Conservation (phyloP, 352 stramenopile genomes). For the Phytophthora multivora region DNA sequence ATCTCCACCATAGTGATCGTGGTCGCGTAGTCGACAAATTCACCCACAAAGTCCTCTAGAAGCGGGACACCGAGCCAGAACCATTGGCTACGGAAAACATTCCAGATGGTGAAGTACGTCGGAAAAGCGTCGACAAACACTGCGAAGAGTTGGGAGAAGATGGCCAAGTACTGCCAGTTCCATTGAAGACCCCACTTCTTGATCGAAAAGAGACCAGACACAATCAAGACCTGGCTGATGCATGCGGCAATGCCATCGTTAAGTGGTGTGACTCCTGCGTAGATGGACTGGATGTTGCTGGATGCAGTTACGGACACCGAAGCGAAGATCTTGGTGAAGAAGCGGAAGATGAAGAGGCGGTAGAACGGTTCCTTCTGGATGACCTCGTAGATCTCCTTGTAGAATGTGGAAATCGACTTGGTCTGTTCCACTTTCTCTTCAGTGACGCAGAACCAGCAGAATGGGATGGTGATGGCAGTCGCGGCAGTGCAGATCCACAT, state of each 20-base stretch:
- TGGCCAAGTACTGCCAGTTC: conserved; percentile 46
- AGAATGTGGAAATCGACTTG: conserved; percentile 25
- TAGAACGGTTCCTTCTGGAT: conserved; percentile 41
- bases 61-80: conserved; percentile 48
- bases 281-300: conserved; percentile 36
- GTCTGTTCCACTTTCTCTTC: conserved; percentile 34
- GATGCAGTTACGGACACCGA: conserved; percentile 30
- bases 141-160: conserved; percentile 33
- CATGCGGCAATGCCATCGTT: conserved; percentile 32
- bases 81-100: conserved; percentile 50
- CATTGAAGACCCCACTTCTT: conserved; percentile 50
- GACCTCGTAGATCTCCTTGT: conserved; percentile 39
- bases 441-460: conserved; percentile 47
- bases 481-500: conserved; percentile 39
- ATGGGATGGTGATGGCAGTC: conserved; percentile 30
- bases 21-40: conserved; percentile 35
- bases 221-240: conserved; percentile 29
- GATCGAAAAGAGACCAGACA: conserved; percentile 32
- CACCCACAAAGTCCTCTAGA: conserved; percentile 39
- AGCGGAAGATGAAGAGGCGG: conserved; percentile 39
- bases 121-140: conserved; percentile 40
- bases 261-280: conserved; percentile 28
- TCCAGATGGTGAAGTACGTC: conserved; percentile 49
- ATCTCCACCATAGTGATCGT: conserved; percentile 46
- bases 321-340: conserved; percentile 40